These are phyloP conservation scores for Medicago ruthenica DNA, from an alignment of 306 rosid genomes.

Conservation along the genomic window DNA sequence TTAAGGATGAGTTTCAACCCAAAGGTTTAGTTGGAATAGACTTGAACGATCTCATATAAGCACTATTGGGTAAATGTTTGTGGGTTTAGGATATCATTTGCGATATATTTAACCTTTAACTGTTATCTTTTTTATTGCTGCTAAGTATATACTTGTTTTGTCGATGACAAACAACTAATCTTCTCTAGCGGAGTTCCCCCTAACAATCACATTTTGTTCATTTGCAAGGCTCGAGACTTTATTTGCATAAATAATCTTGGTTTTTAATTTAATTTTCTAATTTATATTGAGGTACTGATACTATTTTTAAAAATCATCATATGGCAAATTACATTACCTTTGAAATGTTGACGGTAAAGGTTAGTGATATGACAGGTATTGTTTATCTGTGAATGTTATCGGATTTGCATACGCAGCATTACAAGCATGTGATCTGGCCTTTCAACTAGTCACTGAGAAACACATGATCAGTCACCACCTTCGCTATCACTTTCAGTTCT, in stretches of 20 bases:
- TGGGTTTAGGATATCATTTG: too few species aligned
- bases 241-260: not conserved
- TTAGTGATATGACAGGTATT: conserved; percentile 68
- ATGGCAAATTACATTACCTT: not conserved
- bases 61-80: too few species aligned
- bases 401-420: conserved; percentile 72
- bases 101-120: too few species aligned
- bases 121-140: too few species aligned
- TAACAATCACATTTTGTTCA: too few species aligned
- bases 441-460: conserved; percentile 54
- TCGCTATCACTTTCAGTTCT: conserved; percentile 69
- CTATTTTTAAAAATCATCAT: not conserved
- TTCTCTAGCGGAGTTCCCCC: too few species aligned
- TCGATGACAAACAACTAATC: too few species aligned
- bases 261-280: not conserved
- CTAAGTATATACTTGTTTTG: too few species aligned
- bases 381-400: conserved; percentile 72
- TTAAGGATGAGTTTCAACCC: too few species aligned
- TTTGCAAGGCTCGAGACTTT: too few species aligned
- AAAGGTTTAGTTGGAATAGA: too few species aligned
- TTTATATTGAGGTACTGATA: not conserved
- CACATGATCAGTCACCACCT: conserved; percentile 54
- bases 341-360: not conserved
- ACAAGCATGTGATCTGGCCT: conserved; percentile 71
- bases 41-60: too few species aligned